Evolutionary conservation across 139 green algal species (phyloP).

Genomic region (Haematococcus sp.): DNA sequence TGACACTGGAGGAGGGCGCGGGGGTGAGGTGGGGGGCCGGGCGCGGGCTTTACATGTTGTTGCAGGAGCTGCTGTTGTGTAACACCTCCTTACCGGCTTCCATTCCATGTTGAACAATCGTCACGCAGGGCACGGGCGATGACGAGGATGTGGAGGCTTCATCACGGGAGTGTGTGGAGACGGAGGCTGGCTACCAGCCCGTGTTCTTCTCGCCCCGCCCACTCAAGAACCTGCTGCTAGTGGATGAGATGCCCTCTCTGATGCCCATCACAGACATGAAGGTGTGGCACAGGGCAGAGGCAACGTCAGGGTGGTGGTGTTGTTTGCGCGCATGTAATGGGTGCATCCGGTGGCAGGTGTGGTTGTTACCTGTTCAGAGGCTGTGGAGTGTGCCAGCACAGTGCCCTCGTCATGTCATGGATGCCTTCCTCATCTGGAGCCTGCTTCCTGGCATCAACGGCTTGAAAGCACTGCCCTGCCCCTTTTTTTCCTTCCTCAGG

Average conservation of each 20-base stretch:
- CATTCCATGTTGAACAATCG: background rate
- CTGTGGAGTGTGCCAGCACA: background rate
- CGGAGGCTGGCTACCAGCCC: slow-evolving; percentile 87
- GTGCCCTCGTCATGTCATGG: no score
- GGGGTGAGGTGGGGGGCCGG: background rate
- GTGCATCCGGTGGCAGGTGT: no score
- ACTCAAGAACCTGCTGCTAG: slow-evolving; percentile 85
- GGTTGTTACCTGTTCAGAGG: no score
- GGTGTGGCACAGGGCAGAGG: no score
- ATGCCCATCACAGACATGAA: slow-evolving; percentile 91
- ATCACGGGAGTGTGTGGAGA: slow-evolving; percentile 67
- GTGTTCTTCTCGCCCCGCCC: slow-evolving; percentile 90
- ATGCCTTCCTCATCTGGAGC: background rate
- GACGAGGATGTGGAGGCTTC: slow-evolving; percentile 85
- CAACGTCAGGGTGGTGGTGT: no score
- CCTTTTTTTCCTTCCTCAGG: slow-evolving; percentile 27
- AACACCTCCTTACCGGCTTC: background rate
- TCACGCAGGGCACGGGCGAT: slow-evolving; percentile 78
- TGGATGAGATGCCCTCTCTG: slow-evolving; percentile 88
- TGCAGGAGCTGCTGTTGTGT: background rate
- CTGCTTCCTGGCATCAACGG: background rate
- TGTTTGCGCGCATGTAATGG: no score
- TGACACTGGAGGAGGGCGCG: no score
- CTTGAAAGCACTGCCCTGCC: background rate
- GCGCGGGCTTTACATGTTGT: background rate